Percentiles rank a stretch among this genome's conserved stretches.
Evolutionary conservation across 805 yeast genomes (phyloP).

Genomic region (Wickerhamomyces sydowiorum): DNA sequence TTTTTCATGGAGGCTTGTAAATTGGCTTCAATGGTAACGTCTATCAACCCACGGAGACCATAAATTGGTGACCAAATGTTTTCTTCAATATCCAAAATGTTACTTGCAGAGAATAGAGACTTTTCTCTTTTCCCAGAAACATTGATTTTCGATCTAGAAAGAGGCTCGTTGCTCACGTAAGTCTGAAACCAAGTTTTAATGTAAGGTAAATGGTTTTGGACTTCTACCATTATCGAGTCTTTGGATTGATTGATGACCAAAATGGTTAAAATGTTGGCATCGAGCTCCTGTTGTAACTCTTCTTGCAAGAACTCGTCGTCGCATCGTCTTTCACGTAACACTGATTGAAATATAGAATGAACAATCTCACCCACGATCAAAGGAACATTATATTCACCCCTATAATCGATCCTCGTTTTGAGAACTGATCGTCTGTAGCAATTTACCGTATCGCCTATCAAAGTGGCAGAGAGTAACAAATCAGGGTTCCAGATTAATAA

Average conservation of each 20-base stretch:
- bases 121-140: conserved; percentile 27
- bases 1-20: conserved; percentile 28
- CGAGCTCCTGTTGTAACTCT: conserved; percentile 34
- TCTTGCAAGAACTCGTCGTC: conserved; percentile 23
- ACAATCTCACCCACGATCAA: conserved; percentile 77
- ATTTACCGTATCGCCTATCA: conserved; percentile 66
- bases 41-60: conserved; percentile 87
- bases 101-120: conserved; percentile 46
- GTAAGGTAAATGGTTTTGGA: conserved; percentile 44
- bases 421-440: conserved; percentile 74
- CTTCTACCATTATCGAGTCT: conserved; percentile 36
- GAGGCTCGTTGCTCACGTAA: conserved; percentile 32
- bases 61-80: conserved; percentile 86
- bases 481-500: conserved; percentile 85
- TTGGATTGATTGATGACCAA: conserved; percentile 48
- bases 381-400: conserved; percentile 60
- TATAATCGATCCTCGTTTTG: conserved; percentile 46
- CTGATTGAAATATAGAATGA: conserved; percentile 62
- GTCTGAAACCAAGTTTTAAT: conserved; percentile 47
- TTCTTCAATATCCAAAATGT: conserved; percentile 82
- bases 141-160: conserved; percentile 14
- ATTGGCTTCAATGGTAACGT: conserved; percentile 71
- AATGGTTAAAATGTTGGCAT: conserved; percentile 42
- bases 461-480: conserved; percentile 71
- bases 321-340: conserved; percentile 31